Evolutionary conservation across 148 eudicot species (phyloP), one percentile per base, ranked within the genome.

Genomic region (Camellia sinensis): DNA sequence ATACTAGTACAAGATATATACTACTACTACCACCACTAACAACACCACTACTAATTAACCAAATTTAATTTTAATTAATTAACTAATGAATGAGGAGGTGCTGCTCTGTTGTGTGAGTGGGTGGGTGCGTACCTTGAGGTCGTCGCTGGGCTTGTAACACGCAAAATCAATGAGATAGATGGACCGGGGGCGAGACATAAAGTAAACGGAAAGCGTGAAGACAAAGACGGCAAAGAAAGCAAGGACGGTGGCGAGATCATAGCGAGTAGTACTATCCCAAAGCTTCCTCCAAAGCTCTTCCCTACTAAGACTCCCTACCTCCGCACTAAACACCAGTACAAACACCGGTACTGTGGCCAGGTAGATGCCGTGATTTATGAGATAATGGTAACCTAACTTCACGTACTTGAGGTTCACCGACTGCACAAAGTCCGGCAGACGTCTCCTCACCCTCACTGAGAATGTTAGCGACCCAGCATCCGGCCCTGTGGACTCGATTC

Each of bases 361-460:
- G 75, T 93, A 96, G 6, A 96, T 80, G 6, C 89, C 98, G 73
- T 96, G 98, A 57, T 78, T 92, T 1, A 96, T 91, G 8, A 93
- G 80, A 73, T 96, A 96, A 80, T 93, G 99, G 71, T 96, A 96
- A 0, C 99, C 99, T 4, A 96, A 74, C 82, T 89, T 96, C 52
- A 96, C 99, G 70, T 96, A 96, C 86, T 96, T 96, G 48, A 96
- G 83, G 67, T 96, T 96, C 72, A 96, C 99, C 0, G 99, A 96
- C 77, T 93, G 92, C 8, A 90, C 60, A 56, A 95, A 92, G 72
- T 91, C 97, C 52, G 97, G 97, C 11, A 93, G 46, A 9, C 98
- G 82, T n/a, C 97, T 80, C 22, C 98, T 81, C 0, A 96, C 99
- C 67, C 98, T 79, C 5, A 93, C 99, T 8, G 97, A 96, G 80